Base-by-base conservation (phyloP, 768 basidiomycete genomes). In the Chalciporus sphaerocephalus region DNA sequence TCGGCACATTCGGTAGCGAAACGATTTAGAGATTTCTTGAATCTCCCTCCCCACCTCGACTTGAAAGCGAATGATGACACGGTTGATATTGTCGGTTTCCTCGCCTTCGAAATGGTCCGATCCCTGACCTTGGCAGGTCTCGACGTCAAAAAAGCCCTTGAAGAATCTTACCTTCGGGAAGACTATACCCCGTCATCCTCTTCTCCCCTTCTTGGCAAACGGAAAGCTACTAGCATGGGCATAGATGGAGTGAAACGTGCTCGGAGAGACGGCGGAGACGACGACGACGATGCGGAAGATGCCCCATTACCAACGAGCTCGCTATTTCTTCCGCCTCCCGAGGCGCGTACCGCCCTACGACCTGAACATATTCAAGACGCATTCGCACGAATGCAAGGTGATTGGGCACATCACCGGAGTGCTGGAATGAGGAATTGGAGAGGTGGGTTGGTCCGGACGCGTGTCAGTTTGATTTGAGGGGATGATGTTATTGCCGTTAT, bases 41-140 rank as follows among this genome's bases (percentile, higher is more conserved):
- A 92, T 62, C 78, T 96, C 10, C 88, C 92, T 3, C 58, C 85
- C 0, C 85, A 89, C 49, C 79, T 95, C 34, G 92, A 96, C 58
- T 75, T 92, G 49, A 90, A 88, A 68, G 81, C 88, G 23, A 89
- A 87, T 66, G 94, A 96, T 65, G 93, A 96, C 65, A 93, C 94
- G 3, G 75, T 94, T 58, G 94, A 98, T 60, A 94, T 96, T 48
- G 91, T 97, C 56, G 94, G 94, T 20, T 98, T 97, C 70, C 81
- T 98, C 35, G 87, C 92, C 0, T 98, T 95, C 67, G 94, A 98
- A 66, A 93, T 95, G 85, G 93, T 97, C 23, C 85, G 93, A 40
- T 89, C 91, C 2, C 78, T 98, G 38, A 93, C 92, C 0, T 76
- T 95, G 33, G 90, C 88, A 1, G 94, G 91, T 2, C 76, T 93